Base-by-base conservation (phyloP, 2,329 filamentous ascomycete species). In the Coleophoma crateriformis region DNA sequence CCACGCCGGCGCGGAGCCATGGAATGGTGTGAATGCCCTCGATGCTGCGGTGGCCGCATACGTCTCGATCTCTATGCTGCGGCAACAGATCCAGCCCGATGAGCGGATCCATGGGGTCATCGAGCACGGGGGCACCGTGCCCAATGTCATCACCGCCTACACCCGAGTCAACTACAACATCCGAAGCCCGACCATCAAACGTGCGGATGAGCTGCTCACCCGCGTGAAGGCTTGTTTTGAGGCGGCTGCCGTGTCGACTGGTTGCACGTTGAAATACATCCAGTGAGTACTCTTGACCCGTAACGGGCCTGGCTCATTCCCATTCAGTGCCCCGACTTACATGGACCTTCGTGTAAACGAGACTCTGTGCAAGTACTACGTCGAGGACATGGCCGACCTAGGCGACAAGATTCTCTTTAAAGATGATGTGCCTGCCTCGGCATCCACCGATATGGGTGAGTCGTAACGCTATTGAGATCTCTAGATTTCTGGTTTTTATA, bases 1-100 rank as follows among this genome's bases (percentile, higher is more conserved):
- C 12, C 67, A 68, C 50, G 65, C 67, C 12, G 67, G 62, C 15
- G 60, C 58, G 13, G 61, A 57, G 17, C 50, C 53, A 51, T 70
- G 66, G 66, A 57, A 63, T 10, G 69, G 69, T 2, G 55, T 68
- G 42, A 72, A 71, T 48, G 68, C 69, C 0, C 63, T 70, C 4
- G 68, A 71, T 54, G 68, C 67, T 17, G 52, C 65, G 4, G 61
- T 66, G n/a, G 55, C 58, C 13, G 65, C 64, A 2, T 70, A 70
- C 50, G 66, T 61, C 47, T 62, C 54, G 10, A 51, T 69, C 4
- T 57, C 54, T 38, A 54, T 68, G 35, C 50, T 67, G 47, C 54
- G 63, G 39, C 63, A 67, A 53, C 65, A 67, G 52, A 57, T 53
- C 5, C 52, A 52, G 51, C 48, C 52, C 2, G 51, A 50, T 17